These are phyloP conservation scores for Phytopythium chamaehyphon DNA, from an alignment of 352 stramenopile species.

Conservation along the genomic window DNA sequence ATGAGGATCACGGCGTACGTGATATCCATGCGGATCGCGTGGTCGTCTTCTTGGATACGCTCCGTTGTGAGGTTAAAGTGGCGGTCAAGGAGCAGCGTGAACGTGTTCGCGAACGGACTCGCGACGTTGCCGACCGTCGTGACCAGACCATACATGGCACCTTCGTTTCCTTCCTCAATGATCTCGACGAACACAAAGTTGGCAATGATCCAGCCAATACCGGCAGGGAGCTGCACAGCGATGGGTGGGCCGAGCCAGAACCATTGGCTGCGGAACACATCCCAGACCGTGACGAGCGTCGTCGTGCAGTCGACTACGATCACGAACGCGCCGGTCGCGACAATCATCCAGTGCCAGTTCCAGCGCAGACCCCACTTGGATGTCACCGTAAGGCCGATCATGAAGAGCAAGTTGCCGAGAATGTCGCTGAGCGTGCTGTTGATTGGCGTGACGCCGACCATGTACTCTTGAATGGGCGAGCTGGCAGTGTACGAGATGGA, in stretches of 20 bases:
- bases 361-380: slow-evolving; percentile 24
- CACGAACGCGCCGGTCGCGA: slow-evolving; percentile 16
- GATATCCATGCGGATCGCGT: slow-evolving; percentile 9
- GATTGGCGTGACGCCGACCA: slow-evolving; percentile 12
- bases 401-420: slow-evolving; percentile 12
- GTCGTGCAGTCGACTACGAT: slow-evolving; percentile 20
- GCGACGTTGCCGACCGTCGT: slow-evolving; percentile 22
- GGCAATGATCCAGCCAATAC: slow-evolving; percentile 19
- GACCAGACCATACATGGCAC: slow-evolving; percentile 19
- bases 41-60: slow-evolving; percentile 13
- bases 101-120: slow-evolving; percentile 11
- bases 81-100: slow-evolving; percentile 12
- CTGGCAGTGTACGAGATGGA: slow-evolving; percentile 9
- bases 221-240: slow-evolving; percentile 17
- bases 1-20: slow-evolving; percentile 14
- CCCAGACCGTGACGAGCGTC: slow-evolving; percentile 26
- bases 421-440: slow-evolving; percentile 15
- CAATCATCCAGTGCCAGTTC: slow-evolving; percentile 30
- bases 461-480: slow-evolving; percentile 11
- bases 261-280: slow-evolving; percentile 34
- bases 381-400: slow-evolving; percentile 6
- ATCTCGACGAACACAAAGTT: slow-evolving; percentile 21
- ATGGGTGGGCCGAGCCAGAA: slow-evolving; percentile 31
- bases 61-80: slow-evolving; percentile 16
- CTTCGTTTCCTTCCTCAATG: slow-evolving; percentile 20